Percentiles rank a stretch among this genome's conserved stretches.
These are phyloP conservation scores for Hsuehochloa calcarea DNA, from an alignment of 176 grass and related monocot genomes.

Conservation along the genomic window DNA sequence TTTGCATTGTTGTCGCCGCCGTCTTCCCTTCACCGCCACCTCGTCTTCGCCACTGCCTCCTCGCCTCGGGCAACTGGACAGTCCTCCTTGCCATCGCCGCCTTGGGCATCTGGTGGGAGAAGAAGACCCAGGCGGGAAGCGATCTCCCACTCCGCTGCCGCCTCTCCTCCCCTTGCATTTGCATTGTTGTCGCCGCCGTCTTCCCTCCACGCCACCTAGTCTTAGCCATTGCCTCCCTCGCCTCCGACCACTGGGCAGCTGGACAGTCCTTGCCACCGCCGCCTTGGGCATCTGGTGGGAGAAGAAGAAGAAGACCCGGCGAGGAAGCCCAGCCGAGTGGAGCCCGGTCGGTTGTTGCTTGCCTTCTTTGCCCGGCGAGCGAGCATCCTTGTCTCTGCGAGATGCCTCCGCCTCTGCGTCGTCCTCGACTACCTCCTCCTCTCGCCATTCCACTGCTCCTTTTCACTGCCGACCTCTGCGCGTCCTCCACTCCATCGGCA, in stretches of 20 bases:
- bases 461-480: conserved; percentile 67
- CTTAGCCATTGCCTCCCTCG: no score
- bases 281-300: no score
- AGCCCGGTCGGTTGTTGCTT: conserved; percentile 62
- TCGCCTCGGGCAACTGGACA: conserved; percentile 63
- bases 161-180: no score
- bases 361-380: conserved; percentile 68
- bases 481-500: conserved; percentile 56
- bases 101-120: conserved; percentile 67
- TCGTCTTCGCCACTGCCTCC: neutral
- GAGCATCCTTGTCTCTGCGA: conserved; percentile 51
- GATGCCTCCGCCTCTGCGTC: conserved; percentile 57
- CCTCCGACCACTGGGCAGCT: no score
- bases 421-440: conserved; percentile 70
- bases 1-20: neutral
- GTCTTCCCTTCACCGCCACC: neutral
- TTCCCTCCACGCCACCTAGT: no score
- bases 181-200: no score
- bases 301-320: no score
- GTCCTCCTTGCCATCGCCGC: conserved; percentile 57
- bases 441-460: conserved; percentile 68
- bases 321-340: conserved; percentile 39
- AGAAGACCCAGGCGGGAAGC: conserved; percentile 49
- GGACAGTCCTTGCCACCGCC: no score
- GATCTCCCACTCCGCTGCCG: no score